A percentile compares a stretch with the other conserved stretches of the same genome.
phyloP scores from a whole-genome alignment of 352 stramenopile genomes.

The Globisporangium spiculum region DNA sequence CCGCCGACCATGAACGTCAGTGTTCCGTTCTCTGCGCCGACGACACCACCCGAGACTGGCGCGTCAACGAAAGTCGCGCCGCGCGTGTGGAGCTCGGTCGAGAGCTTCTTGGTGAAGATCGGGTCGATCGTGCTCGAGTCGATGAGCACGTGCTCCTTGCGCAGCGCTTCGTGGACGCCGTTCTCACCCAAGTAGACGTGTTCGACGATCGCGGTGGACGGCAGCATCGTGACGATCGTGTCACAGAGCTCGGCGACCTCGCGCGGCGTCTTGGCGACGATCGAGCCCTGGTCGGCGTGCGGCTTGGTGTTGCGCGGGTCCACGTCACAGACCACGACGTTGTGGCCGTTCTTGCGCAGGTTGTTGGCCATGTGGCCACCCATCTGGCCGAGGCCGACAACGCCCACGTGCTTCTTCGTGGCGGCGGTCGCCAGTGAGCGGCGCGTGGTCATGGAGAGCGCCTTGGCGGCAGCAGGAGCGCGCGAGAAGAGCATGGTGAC shows the following conservation, averaged over 20 bases:
- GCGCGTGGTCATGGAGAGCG: constrained; percentile 7
- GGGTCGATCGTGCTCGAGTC: constrained; percentile 96
- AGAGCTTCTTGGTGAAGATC: constrained; percentile 88
- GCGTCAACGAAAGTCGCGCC: constrained; percentile 91
- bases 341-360: constrained; percentile 76
- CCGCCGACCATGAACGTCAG: constrained; percentile 98
- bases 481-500: constrained; percentile 7
- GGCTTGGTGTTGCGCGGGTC: constrained; percentile 44
- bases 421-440: constrained; percentile 13
- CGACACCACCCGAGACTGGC: constrained; percentile 95
- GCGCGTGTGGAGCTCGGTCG: constrained; percentile 47
- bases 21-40: constrained; percentile 93
- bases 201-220: constrained; percentile 88
- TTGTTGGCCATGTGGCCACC: constrained; percentile 92
- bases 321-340: constrained; percentile 81
- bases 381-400: constrained; percentile 95
- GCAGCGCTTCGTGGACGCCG: constrained; percentile 68
- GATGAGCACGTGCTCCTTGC: constrained; percentile 85
- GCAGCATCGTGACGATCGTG: constrained; percentile 95
- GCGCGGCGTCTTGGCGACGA: constrained; percentile 46
- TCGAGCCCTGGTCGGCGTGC: constrained; percentile 51
- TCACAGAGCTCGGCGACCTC: constrained; percentile 78
- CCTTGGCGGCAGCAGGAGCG: not conserved
- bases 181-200: constrained; percentile 67
- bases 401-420: constrained; percentile 58